Base-by-base conservation (phyloP, 2,329 filamentous ascomycete genomes). In the Penicillium janthinellum region DNA sequence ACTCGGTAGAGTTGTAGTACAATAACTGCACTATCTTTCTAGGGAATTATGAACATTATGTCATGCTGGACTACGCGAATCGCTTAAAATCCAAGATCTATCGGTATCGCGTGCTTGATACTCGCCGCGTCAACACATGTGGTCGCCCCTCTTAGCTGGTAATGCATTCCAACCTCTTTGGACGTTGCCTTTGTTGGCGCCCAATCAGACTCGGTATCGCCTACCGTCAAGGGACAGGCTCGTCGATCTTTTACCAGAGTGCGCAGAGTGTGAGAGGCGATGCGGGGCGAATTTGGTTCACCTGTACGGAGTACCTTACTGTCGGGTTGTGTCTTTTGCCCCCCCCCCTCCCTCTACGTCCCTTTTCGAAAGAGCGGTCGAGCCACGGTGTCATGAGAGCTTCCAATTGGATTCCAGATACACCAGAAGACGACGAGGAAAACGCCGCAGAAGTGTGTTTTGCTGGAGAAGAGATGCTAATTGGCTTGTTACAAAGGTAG, bases 81-180 rank as follows among this genome's bases (percentile, higher is more conserved):
- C 49, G 56, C 59, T 37, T 10, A 10, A 10, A 31, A 31, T 10
- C 31, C 31, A 31, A 60, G 64, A 66, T 66, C 62, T 65, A 57
- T 55, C 38, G 6, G 17, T 14, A 56, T 61, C 52, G 61, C 59
- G 57, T 59, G 61, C 53, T 58, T 50, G 47, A 61, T 42, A 58
- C 54, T 54, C 49, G 52, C 55, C 57, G 64, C 65, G 62, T 64
- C 64, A 67, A 67, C 49, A 59, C 53, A 57, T 58, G 34, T 48
- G 39, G 11, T 42, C 15, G 7, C 15, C 20, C 53, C 54, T 37
- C 44, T 41, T 49, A 25, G 45, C 54, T 64, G 49, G 52, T 60
- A 54, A 60, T 57, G 55, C 48, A 62, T 50, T 56, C 44, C 59
- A 47, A 58, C 59, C 53, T 60, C 52, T 52, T 54, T 39, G 59